phyloP scores from a whole-genome alignment of 306 rosid species.

The Oxytropis ochrocephala region DNA sequence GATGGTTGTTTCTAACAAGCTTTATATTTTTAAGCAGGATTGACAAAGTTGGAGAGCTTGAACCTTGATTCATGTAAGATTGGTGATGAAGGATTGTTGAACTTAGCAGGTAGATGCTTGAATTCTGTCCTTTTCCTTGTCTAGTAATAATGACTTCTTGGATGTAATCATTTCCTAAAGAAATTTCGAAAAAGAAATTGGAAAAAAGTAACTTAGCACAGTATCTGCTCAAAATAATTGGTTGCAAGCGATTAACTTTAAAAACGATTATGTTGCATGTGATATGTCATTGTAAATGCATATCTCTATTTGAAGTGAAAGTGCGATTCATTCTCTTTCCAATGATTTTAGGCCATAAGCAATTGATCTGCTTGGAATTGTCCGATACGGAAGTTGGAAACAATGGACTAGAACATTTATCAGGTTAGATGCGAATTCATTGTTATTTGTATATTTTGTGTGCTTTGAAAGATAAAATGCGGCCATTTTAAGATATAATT shows the following conservation, averaged over 20 bases:
- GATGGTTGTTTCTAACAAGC: neutral
- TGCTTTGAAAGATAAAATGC: neutral
- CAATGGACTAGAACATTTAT: constrained; percentile 76
- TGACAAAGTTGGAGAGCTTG: constrained; percentile 80
- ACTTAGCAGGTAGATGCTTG: constrained; percentile 59
- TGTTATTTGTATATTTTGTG: neutral
- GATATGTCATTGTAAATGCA: constrained; percentile 15
- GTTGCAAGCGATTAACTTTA: neutral
- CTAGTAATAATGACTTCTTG: neutral
- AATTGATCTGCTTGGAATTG: constrained; percentile 78
- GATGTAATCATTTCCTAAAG: neutral
- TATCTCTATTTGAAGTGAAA: constrained; percentile 2
- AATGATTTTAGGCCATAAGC: constrained; percentile 53
- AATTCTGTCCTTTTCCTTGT: neutral
- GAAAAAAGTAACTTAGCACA: neutral
- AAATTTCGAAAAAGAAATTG: neutral
- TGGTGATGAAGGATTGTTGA: constrained; percentile 73
- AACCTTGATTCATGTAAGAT: constrained; percentile 84
- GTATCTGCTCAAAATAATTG: neutral
- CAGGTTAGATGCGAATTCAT: constrained; percentile 46
- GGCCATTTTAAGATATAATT: neutral
- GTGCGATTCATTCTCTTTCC: constrained; percentile 8
- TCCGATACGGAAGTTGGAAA: constrained; percentile 87
- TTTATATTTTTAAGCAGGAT: constrained; percentile 39
- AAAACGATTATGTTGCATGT: constrained; percentile 11